Percentiles rank a stretch among this genome's conserved stretches.
Conservation (phyloP, 2,329 filamentous ascomycete genomes). For the Massarina eburnea region DNA sequence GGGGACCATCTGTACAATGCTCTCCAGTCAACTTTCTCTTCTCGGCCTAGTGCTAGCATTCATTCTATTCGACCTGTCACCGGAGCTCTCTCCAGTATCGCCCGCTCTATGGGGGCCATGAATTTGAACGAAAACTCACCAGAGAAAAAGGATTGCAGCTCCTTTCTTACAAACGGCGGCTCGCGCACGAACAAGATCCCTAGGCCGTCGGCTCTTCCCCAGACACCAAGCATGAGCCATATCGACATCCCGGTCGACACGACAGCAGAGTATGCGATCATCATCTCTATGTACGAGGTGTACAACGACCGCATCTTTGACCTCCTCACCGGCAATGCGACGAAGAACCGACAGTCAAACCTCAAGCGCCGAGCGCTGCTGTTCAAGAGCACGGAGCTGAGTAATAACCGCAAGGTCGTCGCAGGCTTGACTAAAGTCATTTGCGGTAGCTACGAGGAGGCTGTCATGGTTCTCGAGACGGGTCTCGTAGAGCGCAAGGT, state of each 20-base stretch:
- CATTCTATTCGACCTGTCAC: constrained; percentile 40
- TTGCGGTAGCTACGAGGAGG: constrained; percentile 79
- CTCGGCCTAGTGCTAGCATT: constrained; percentile 20
- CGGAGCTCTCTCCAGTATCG: constrained; percentile 23
- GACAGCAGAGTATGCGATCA: constrained; percentile 77
- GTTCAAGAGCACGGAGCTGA: constrained; percentile 89
- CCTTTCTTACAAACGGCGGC: constrained; percentile 59
- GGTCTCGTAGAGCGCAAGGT: constrained; percentile 85
- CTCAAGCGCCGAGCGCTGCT: constrained; percentile 74
- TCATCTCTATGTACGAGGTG: constrained; percentile 98
- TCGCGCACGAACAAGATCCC: constrained; percentile 60
- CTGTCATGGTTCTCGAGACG: constrained; percentile 85
- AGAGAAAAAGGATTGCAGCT: constrained; percentile 55
- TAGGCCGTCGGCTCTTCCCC: constrained; percentile 70
- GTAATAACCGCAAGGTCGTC: constrained; percentile 90
- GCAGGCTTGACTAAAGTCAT: constrained; percentile 89
- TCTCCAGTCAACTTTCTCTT: constrained; percentile 19
- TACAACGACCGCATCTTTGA: constrained; percentile 99
- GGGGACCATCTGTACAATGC: constrained; percentile 23
- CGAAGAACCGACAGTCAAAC: constrained; percentile 55
- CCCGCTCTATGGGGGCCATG: constrained; percentile 19
- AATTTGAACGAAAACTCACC: constrained; percentile 30
- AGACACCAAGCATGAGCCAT: constrained; percentile 72
- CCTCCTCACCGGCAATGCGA: constrained; percentile 67
- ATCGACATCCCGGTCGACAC: constrained; percentile 68